Evolutionary conservation across 2,329 filamentous ascomycete genomes (phyloP), one percentile per base, ranked within the genome.

Genomic region (Colletotrichum gigasporum): DNA sequence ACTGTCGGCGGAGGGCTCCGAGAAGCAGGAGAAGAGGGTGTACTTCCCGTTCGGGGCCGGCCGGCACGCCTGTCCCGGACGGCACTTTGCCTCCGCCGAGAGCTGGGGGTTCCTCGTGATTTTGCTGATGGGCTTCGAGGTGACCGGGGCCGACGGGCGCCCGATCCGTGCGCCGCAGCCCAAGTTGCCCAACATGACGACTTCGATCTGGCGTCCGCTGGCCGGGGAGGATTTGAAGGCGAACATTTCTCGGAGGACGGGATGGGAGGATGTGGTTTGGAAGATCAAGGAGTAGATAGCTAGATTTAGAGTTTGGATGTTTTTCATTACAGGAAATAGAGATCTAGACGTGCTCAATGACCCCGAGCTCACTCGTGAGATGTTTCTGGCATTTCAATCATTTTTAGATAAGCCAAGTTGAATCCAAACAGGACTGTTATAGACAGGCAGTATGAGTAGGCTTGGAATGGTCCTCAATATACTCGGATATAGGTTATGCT

Each of bases 31-130:
- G 35, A 41, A 39, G 35, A 37, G 18, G 32, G n/a, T 37, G 5
- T n/a, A 10, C 7, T 50, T 22, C 16, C 11, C 16, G 18, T 34
- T 34, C n/a, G n/a, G 11, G n/a, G 5, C 11, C 11, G 50, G 6
- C n/a, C n/a, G 10, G 9, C 16, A 53, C 16, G 12, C 53, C 12
- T 45, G 8, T 59, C 80, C 81, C 3, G 80, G 81, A 0, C 72
- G 79, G 3, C 78, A 82, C 63, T 83, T 83, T 72, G 81, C 81
- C 2, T 78, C 74, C 7, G 76, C 73, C 16, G 80, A 82, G 67
- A 79, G 83, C 10, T 22, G 82, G 35, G 70, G 67, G 6, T 70
- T 74, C 24, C 65, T 65, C 3, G 69, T 62, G 11, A 45, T 72
- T 67, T 67, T 70, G 20, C 57, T 70, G 3, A 45, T 67, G 35